Conservation (phyloP, 306 rosid species). For the Dryas octopetala region DNA sequence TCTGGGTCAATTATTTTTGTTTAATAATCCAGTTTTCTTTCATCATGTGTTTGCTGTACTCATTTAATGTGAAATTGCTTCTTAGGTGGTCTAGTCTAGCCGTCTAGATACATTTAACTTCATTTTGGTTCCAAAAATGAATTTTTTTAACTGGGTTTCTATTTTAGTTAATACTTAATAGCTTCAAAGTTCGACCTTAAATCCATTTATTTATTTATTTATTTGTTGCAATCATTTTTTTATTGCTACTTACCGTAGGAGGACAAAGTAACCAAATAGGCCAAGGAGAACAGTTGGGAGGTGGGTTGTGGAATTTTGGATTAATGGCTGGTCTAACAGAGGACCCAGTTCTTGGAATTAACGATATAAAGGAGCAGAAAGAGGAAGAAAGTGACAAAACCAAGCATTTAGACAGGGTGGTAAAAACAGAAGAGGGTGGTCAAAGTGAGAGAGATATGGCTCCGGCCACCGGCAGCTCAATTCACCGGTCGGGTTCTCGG, state of each 20-base stretch:
- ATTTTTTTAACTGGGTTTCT: background rate
- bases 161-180: background rate
- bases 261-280: constrained; percentile 20
- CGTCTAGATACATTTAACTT: background rate
- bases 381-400: constrained; percentile 27
- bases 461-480: constrained; percentile 57
- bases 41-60: background rate
- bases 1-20: constrained; percentile 7
- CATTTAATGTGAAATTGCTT: background rate
- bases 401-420: constrained; percentile 20
- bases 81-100: background rate
- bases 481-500: constrained; percentile 82
- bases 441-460: constrained; percentile 61
- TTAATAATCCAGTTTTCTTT: background rate
- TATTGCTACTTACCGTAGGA: constrained; percentile 10
- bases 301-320: constrained; percentile 41
- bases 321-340: constrained; percentile 58
- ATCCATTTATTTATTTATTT: background rate
- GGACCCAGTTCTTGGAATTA: constrained; percentile 43
- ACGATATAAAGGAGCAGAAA: constrained; percentile 29
- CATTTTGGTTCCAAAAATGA: background rate
- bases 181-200: background rate
- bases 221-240: background rate
- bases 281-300: constrained; percentile 37
- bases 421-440: constrained; percentile 31